Evolutionary conservation across 2,329 filamentous ascomycete genomes (phyloP).

Genomic region (Colletotrichum sp.): DNA sequence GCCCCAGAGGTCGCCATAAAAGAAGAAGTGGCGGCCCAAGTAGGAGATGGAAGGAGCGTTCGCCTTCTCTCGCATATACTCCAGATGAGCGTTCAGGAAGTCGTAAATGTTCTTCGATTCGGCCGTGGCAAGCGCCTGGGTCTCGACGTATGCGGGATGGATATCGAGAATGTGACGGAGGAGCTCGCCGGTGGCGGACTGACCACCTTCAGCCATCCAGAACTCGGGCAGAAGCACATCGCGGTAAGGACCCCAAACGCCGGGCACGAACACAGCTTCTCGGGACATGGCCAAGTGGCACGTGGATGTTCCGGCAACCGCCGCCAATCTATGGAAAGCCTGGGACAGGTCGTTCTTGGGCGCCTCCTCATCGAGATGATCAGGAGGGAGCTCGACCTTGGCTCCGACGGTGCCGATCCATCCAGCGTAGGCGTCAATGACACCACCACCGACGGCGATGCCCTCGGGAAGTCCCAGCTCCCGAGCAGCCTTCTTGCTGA

Average conservation of each 20-base stretch:
- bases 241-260: conserved; percentile 96
- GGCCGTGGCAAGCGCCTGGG: conserved; percentile 77
- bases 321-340: conserved; percentile 90
- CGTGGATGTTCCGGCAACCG: conserved; percentile 95
- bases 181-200: conserved; percentile 94
- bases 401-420: conserved; percentile 99
- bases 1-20: conserved; percentile 97
- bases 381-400: conserved; percentile 69
- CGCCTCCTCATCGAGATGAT: conserved; percentile 69
- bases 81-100: conserved; percentile 88
- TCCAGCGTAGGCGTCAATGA: conserved; percentile 97
- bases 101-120: conserved; percentile 92
- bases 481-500: conserved; percentile 81
- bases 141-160: conserved; percentile 87
- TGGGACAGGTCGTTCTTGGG: conserved; percentile 88
- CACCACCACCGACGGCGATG: conserved; percentile 92
- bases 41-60: conserved; percentile 81
- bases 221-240: conserved; percentile 90
- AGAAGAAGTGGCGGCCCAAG: conserved; percentile 93
- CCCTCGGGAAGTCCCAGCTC: conserved; percentile 86
- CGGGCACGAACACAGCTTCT: conserved; percentile 89
- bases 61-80: conserved; percentile 72
- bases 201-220: conserved; percentile 98
- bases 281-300: conserved; percentile 97
- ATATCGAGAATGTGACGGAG: conserved; percentile 95